These are phyloP conservation scores for Fraxinus platypoda DNA, from an alignment of 305 asterid species.

Conservation along the genomic window DNA sequence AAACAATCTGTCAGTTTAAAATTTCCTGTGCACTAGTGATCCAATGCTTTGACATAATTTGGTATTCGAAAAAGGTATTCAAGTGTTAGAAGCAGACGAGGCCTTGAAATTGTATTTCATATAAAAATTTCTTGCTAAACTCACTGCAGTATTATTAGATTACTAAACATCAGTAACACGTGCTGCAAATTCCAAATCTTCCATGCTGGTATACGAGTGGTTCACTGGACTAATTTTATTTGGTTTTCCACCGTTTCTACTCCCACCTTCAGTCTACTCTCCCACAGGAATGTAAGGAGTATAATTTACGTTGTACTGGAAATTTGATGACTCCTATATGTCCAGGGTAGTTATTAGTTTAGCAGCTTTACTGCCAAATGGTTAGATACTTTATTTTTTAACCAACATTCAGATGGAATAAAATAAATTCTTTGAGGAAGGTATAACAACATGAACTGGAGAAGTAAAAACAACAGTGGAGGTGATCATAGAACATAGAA, in stretches of 20 bases:
- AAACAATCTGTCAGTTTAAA: neutral
- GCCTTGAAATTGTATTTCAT: neutral
- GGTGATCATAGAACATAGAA: neutral
- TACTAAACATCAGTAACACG: neutral
- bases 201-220: neutral
- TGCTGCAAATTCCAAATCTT: neutral
- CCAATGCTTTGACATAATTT: neutral
- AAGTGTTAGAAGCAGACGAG: neutral
- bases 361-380: neutral
- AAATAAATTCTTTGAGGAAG: neutral
- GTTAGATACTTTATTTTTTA: neutral
- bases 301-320: neutral
- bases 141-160: neutral
- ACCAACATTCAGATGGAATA: neutral
- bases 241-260: neutral
- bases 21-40: neutral
- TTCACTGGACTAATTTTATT: neutral
- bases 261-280: neutral
- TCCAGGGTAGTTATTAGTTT: neutral
- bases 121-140: neutral
- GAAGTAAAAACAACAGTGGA: neutral
- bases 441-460: neutral
- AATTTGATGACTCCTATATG: neutral
- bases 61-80: neutral
- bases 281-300: neutral